Evolutionary conservation across 306 rosid genomes (phyloP), one percentile per base, ranked within the genome.

Genomic region (Hylodesmum podocarpum): DNA sequence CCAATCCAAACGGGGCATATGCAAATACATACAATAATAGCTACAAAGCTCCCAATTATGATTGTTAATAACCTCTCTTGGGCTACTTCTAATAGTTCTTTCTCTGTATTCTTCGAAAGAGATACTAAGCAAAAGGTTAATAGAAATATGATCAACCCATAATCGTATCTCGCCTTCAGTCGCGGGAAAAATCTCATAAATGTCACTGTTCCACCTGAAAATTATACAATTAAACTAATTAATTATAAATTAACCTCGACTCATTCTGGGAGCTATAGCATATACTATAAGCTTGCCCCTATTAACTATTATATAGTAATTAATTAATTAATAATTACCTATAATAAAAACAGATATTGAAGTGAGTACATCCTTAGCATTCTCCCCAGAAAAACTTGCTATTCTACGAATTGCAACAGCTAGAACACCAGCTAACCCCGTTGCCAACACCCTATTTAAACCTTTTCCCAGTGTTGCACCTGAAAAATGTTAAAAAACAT

Each of bases 1-100:
- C 98, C 98, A 27, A 89, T 81, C 98, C 98, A 93, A 8, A 89
- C 93, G 0, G 98, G 98, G 27, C 51, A 85, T 54, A 93, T 78
- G 49, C 81, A 74, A 46, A 86, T 70, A 44, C 87, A 84, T 8
- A 89, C 69, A 13, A 66, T 8, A 3, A 88, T 78, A 84, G 93
- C 87, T 19, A 83, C 70, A 10, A 6, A 69, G 34, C 85, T 84
- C 29, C 98, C 98, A 44, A 91, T 66, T 39, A 91, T 28, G 21
- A 88, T 86, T 1, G 93, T 93, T 11, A 89, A 80, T 7, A 91
- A 13, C 80, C 96, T 87, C 65, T 78, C 88, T 0, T 72, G 47
- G 0, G 96, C 89, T 31, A 86, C 4, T 72, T 78, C 61, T 9
- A 83, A 36, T 4, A 89, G 69, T 46, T 88, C 76, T 34, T 39